These are phyloP conservation scores for Phytophthora cajani DNA, from an alignment of 352 stramenopile genomes.

Conservation along the genomic window DNA sequence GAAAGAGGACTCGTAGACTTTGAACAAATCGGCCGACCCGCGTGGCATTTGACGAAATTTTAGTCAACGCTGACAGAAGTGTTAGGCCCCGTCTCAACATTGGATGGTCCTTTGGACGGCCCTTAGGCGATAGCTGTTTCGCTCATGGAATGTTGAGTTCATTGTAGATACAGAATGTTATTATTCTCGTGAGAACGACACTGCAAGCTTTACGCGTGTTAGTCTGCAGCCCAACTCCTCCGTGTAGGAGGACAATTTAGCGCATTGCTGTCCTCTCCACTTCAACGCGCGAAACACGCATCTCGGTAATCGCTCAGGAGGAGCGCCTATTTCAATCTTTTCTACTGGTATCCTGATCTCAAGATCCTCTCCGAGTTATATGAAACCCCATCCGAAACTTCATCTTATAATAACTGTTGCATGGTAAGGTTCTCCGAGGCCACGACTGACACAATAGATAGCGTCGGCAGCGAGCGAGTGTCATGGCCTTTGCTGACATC, in stretches of 20 bases:
- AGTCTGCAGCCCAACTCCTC: not conserved
- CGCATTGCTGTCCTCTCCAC: not conserved
- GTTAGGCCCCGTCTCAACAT: not conserved
- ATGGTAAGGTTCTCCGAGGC: constrained; percentile 8
- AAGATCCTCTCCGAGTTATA: constrained; percentile 14
- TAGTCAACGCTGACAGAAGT: not conserved
- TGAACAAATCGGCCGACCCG: not conserved
- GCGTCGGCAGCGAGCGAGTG: not conserved
- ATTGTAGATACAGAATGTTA: too few species aligned
- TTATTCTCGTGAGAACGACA: not conserved
- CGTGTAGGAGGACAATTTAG: not conserved
- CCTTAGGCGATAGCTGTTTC: not conserved
- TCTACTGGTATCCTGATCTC: constrained; percentile 24
- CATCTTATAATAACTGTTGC: constrained; percentile 9
- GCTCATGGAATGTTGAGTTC: not conserved
- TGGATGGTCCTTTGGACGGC: not conserved
- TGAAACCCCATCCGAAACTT: constrained; percentile 15
- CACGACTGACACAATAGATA: constrained; percentile 22
- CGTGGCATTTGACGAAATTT: too few species aligned
- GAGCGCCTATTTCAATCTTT: constrained; percentile 29
- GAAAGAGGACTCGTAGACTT: not conserved
- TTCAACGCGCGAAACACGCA: constrained; percentile 3
- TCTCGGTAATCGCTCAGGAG: constrained; percentile 29
- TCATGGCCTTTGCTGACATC: not conserved
- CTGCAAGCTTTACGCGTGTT: not conserved